Evolutionary conservation across 768 basidiomycete species (phyloP).

Genomic region (Boletus rubroflammeus): DNA sequence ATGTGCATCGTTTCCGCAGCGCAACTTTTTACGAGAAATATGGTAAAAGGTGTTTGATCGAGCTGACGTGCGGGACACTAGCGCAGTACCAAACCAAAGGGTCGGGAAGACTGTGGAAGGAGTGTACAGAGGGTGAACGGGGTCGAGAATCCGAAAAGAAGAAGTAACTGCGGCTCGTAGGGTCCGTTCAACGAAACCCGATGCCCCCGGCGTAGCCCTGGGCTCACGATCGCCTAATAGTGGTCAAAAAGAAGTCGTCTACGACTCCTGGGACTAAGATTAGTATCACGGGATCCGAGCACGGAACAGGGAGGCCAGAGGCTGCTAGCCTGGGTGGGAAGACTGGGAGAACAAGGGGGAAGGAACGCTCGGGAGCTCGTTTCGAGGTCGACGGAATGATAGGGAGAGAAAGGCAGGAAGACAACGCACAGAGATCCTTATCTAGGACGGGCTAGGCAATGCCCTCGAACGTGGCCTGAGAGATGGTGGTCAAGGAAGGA

Average conservation of each 20-base stretch:
- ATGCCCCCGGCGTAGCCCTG: conserved; percentile 15
- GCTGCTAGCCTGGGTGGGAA: neutral
- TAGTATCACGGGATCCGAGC: conserved; percentile 3
- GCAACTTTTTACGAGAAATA: conserved; percentile 2
- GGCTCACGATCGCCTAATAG: conserved; percentile 7
- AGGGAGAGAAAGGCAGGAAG: neutral
- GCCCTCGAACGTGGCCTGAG: neutral
- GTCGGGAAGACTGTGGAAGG: neutral
- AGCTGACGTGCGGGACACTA: neutral
- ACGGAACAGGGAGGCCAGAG: conserved; percentile 2
- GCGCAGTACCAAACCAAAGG: neutral
- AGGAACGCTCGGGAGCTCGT: neutral
- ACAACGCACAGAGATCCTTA: conserved; percentile 12
- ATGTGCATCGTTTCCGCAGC: conserved; percentile 24
- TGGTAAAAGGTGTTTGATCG: neutral
- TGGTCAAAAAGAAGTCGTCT: conserved; percentile 5
- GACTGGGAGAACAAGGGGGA: neutral
- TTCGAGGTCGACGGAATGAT: neutral
- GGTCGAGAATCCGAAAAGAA: conserved; percentile 18
- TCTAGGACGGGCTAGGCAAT: conserved; percentile 3
- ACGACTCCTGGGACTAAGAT: conserved; percentile 6
- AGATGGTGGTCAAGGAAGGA: conserved; percentile 1
- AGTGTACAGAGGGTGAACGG: neutral
- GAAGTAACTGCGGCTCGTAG: conserved; percentile 1
- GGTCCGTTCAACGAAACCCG: conserved; percentile 25